Percentiles rank a stretch among this genome's conserved stretches.
Evolutionary conservation across 2,329 filamentous ascomycete species (phyloP).

Genomic region (Sporothrix protearum): DNA sequence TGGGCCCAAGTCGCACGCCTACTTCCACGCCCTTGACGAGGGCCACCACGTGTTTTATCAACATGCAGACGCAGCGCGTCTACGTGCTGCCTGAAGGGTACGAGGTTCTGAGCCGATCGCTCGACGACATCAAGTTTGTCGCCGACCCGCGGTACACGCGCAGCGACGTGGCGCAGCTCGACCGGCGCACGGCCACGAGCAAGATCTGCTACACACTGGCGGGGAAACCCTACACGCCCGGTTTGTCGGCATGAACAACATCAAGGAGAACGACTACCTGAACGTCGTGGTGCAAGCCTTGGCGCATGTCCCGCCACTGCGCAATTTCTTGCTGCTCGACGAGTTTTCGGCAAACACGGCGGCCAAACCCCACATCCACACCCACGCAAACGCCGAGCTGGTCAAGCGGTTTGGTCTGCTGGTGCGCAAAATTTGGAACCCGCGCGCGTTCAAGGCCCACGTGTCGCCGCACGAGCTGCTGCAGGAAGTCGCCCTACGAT

Average conservation of each 20-base stretch:
- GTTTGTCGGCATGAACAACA: conserved; percentile 99
- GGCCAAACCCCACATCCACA: conserved; percentile 38
- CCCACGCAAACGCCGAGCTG: conserved; percentile 64
- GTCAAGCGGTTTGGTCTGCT: conserved; percentile 84
- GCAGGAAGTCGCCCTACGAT: conserved; percentile 86
- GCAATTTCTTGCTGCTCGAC: conserved; percentile 89
- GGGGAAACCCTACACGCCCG: conserved; percentile 83
- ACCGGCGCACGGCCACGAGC: conserved; percentile 44
- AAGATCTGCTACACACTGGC: conserved; percentile 70
- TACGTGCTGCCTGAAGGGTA: conserved; percentile 95
- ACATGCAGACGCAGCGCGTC: conserved; percentile 88
- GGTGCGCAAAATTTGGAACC: conserved; percentile 97
- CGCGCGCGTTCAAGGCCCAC: conserved; percentile 90
- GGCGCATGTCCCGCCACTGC: conserved; percentile 80
- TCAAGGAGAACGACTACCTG: conserved; percentile 98
- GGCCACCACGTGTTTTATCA: conserved; percentile 98
- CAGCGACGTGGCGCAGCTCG: conserved; percentile 74
- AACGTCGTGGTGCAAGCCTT: conserved; percentile 92
- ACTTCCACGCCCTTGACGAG: conserved; percentile 93
- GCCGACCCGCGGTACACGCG: conserved; percentile 84
- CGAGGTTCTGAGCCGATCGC: conserved; percentile 87
- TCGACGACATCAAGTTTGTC: conserved; percentile 98
- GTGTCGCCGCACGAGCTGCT: conserved; percentile 96
- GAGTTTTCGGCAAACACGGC: conserved; percentile 53
- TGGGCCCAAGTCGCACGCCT: conserved; percentile 90